phyloP scores from a whole-genome alignment of 192 early-diverging fungal genomes.

The Coemansia sp. region DNA sequence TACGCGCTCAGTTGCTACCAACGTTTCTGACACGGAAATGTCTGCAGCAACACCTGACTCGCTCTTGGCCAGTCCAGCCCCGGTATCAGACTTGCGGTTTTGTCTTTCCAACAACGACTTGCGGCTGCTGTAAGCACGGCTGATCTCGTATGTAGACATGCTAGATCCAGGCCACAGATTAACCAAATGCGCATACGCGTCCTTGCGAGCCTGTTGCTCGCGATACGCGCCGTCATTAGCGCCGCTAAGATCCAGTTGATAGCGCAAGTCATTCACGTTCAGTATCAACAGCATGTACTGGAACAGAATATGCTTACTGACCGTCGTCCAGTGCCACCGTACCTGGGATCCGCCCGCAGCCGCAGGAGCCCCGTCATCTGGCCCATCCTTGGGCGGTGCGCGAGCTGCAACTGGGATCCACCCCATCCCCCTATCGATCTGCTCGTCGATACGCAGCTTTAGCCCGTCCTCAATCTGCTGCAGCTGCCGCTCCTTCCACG shows the following conservation, averaged over 20 bases:
- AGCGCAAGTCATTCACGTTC: conserved; percentile 49
- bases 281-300: conserved; percentile 53
- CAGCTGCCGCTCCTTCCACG: conserved; percentile 54
- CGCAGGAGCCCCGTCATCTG: neutral
- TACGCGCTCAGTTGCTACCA: neutral
- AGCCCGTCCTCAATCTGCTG: conserved; percentile 53
- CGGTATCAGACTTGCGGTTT: conserved; percentile 24
- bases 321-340: conserved; percentile 55
- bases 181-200: conserved; percentile 51
- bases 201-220: conserved; percentile 55
- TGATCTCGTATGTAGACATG: conserved; percentile 55
- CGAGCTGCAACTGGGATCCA: conserved; percentile 49
- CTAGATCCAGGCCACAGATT: conserved; percentile 48
- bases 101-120: conserved; percentile 52
- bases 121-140: conserved; percentile 54
- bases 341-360: conserved; percentile 33
- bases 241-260: conserved; percentile 10
- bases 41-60: neutral
- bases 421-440: conserved; percentile 46
- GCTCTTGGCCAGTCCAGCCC: neutral
- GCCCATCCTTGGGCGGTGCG: conserved; percentile 26
- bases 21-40: neutral
- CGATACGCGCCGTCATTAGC: conserved; percentile 40
- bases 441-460: conserved; percentile 45
- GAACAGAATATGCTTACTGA: conserved; percentile 52